Percentiles rank a stretch among this genome's conserved stretches.
Conservation (phyloP, 2,329 filamentous ascomycete genomes). For the Pyrenophora graminea region DNA sequence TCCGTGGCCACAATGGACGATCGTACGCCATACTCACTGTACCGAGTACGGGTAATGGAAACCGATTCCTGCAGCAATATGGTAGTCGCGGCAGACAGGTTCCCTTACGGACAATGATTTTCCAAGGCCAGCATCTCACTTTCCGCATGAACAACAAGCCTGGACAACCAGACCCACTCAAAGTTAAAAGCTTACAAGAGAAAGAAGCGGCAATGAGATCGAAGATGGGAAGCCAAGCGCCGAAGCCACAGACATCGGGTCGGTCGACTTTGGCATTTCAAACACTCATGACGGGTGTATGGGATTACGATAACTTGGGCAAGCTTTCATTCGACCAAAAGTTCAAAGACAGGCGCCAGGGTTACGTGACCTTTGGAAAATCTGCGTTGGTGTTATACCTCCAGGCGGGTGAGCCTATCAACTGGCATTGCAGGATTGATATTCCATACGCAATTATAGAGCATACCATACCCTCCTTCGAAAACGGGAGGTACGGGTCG, state of each 20-base stretch:
- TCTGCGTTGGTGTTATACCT: constrained; percentile 33
- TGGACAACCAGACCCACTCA: constrained; percentile 30
- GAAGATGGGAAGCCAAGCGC: constrained; percentile 11
- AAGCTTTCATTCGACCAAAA: constrained; percentile 49
- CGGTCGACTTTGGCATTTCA: constrained; percentile 32
- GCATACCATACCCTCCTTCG: constrained; percentile 41
- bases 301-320: constrained; percentile 44
- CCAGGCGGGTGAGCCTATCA: constrained; percentile 7
- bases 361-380: constrained; percentile 45
- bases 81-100: constrained; percentile 24
- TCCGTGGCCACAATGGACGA: constrained; percentile 26
- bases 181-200: constrained; percentile 27
- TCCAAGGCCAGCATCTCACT: constrained; percentile 15
- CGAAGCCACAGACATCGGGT: constrained; percentile 10
- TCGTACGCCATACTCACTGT: constrained; percentile 52
- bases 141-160: constrained; percentile 23
- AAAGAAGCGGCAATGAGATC: constrained; percentile 28
- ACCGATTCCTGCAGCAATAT: constrained; percentile 50
- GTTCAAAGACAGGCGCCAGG: constrained; percentile 48
- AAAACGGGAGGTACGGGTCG: constrained; percentile 15
- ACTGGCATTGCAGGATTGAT: constrained; percentile 45
- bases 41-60: constrained; percentile 45
- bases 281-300: constrained; percentile 46
- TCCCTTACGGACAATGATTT: constrained; percentile 10
- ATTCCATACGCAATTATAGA: constrained; percentile 51